phyloP scores from a whole-genome alignment of 768 basidiomycete species.

The Lactifluus pinguis region DNA sequence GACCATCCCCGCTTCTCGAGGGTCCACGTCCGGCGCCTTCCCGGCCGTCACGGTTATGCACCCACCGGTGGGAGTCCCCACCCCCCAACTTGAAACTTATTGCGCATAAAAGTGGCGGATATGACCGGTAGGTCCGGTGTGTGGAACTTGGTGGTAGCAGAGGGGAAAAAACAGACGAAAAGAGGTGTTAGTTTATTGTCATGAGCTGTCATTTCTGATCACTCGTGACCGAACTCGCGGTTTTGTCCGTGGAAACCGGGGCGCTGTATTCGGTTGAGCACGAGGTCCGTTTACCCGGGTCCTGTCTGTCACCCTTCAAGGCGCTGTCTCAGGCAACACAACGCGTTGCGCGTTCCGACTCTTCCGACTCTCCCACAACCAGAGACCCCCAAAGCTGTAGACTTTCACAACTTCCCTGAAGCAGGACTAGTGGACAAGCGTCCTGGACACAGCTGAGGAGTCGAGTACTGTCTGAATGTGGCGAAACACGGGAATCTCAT shows the following conservation, averaged over 20 bases:
- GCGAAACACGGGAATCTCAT: background rate
- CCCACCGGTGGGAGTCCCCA: no score
- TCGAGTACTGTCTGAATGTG: background rate
- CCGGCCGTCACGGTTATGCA: background rate
- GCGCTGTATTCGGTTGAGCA: background rate
- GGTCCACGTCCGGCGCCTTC: background rate
- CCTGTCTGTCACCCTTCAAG: background rate
- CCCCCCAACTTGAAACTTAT: background rate
- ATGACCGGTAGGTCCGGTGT: background rate
- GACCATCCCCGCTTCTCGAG: background rate
- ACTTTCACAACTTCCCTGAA: background rate
- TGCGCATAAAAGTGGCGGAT: background rate
- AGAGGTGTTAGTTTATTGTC: background rate
- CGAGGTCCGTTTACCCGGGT: background rate
- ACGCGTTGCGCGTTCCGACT: no score
- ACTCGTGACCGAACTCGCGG: background rate
- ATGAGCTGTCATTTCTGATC: background rate
- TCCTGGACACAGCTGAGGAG: no score
- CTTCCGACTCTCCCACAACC: no score
- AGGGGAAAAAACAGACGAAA: background rate
- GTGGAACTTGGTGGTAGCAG: no score
- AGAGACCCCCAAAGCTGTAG: no score
- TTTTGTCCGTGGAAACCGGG: background rate
- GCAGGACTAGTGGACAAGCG: background rate
- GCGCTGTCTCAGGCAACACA: no score